Base-by-base conservation (phyloP, 331 rosid species). In the Acacia pycnantha region DNA sequence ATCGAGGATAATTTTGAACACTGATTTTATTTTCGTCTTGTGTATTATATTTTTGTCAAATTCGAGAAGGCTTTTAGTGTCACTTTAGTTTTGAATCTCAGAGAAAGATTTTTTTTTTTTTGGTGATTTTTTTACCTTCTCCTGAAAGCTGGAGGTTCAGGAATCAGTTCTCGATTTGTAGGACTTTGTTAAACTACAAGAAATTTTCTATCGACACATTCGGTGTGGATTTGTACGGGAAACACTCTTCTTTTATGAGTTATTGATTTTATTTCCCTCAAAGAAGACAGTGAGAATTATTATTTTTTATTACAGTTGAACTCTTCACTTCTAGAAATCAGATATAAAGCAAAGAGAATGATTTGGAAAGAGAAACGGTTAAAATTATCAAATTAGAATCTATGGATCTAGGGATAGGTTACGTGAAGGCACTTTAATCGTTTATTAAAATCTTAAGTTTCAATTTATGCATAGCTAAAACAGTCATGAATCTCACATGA, bases 401-500 rank as follows among this genome's bases (percentile, higher is more conserved):
- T 75, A 68, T 21, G 24, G n/a, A 48, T 58, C 69, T 24, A 18
- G 19, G 7, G 62, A 83, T 73, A 74, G 59, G 82, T 80, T 76
- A 46, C 68, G 69, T 58, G 78, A 75, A 69, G 69, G 64, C 24
- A 73, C 70, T 69, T 65, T 62, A 47, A 83, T 77, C 74, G 73
- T 77, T 76, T 61, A 33, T 33, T 51, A 33, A 29, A 48, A 22
- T 81, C 47, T 67, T 27, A 59, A 37, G 47, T 77, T 86, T 84
- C 68, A 12, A 50, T 81, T 43, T 58, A 74, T 74, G 72, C 73
- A 40, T 79, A 66, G 71, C 18, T 11, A 73, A 81, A 77, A 83
- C 81, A 15, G 77, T 54, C 48, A 83, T 69, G 73, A 29, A 68
- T 48, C 73, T 77, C 73, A 37, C 79, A 77, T 74, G 80, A 78